These are phyloP conservation scores for Aspergillus heteromorphus DNA, from an alignment of 495 filamentous ascomycete species.

Conservation along the genomic window DNA sequence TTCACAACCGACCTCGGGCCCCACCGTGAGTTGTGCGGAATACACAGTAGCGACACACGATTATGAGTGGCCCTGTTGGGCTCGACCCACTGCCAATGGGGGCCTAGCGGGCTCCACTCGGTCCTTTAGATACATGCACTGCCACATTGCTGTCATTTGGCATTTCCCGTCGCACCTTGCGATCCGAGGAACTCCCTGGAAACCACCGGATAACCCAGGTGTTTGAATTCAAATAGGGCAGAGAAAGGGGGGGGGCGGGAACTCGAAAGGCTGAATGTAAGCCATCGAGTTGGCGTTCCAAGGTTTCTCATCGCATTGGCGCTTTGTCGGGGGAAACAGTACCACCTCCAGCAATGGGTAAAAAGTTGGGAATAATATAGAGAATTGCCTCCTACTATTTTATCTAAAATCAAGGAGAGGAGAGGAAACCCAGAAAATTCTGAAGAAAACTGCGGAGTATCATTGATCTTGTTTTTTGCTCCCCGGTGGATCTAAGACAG, in stretches of 20 bases:
- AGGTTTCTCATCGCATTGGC: background rate
- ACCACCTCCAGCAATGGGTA: no score
- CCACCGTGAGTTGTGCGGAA: constrained; percentile 9
- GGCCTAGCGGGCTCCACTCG: constrained; percentile 20
- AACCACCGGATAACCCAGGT: background rate
- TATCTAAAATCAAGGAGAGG: constrained; percentile 12
- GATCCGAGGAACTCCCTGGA: constrained; percentile 6
- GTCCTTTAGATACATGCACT: constrained; percentile 39
- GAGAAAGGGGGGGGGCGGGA: background rate
- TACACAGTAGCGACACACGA: constrained; percentile 10
- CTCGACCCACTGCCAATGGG: constrained; percentile 13
- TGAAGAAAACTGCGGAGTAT: background rate
- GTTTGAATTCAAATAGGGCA: background rate
- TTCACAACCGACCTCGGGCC: constrained; percentile 6
- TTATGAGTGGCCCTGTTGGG: constrained; percentile 16
- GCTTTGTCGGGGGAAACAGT: no score
- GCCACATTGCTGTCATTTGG: constrained; percentile 42
- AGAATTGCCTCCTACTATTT: no score
- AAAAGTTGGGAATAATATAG: background rate
- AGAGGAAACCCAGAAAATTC: background rate
- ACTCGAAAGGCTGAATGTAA: background rate
- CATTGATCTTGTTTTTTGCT: constrained; percentile 13
- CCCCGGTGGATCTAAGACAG: constrained; percentile 7
- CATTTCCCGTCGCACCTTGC: constrained; percentile 11
- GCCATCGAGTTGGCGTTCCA: background rate